These are phyloP conservation scores for Tuctoria greenei DNA, from an alignment of 176 grass and related monocot genomes.

Conservation along the genomic window DNA sequence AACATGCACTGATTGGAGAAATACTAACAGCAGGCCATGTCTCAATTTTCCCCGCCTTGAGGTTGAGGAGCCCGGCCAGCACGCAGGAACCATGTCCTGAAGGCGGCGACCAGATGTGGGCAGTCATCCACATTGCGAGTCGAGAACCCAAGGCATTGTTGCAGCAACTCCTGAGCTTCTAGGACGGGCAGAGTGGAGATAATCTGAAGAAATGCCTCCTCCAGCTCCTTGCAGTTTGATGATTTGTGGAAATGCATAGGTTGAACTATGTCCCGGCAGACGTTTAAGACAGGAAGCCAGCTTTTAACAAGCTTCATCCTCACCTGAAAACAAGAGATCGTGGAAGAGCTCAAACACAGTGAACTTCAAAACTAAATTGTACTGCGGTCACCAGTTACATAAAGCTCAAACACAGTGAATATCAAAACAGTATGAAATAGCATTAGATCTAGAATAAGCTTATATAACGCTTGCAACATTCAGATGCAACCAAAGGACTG, in stretches of 20 bases:
- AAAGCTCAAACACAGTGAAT: not conserved
- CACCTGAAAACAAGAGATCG: slow-evolving; percentile 42
- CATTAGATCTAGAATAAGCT: not conserved
- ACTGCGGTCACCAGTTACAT: no score
- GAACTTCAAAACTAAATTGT: not conserved
- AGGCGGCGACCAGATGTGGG: slow-evolving; percentile 34
- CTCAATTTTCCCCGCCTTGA: slow-evolving; percentile 25
- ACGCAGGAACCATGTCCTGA: slow-evolving; percentile 45
- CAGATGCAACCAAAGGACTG: not conserved
- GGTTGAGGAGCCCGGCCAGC: slow-evolving; percentile 35
- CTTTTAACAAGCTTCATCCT: slow-evolving; percentile 66
- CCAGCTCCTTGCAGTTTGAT: slow-evolving; percentile 61
- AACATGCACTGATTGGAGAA: not conserved
- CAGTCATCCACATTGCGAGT: slow-evolving; percentile 53
- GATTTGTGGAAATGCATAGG: slow-evolving; percentile 54
- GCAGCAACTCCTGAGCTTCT: slow-evolving; percentile 70
- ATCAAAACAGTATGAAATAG: not conserved
- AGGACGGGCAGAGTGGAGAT: slow-evolving; percentile 68
- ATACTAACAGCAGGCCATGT: not conserved
- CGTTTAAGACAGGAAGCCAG: slow-evolving; percentile 88
- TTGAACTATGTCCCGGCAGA: slow-evolving; percentile 61
- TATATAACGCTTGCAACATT: not conserved
- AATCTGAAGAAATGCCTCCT: slow-evolving; percentile 78
- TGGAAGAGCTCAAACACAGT: not conserved
- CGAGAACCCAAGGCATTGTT: slow-evolving; percentile 75